A percentile compares a stretch with the other conserved stretches of the same genome.
Conservation (phyloP, 768 basidiomycete species). For the Pleurotus salmoneostramineus region DNA sequence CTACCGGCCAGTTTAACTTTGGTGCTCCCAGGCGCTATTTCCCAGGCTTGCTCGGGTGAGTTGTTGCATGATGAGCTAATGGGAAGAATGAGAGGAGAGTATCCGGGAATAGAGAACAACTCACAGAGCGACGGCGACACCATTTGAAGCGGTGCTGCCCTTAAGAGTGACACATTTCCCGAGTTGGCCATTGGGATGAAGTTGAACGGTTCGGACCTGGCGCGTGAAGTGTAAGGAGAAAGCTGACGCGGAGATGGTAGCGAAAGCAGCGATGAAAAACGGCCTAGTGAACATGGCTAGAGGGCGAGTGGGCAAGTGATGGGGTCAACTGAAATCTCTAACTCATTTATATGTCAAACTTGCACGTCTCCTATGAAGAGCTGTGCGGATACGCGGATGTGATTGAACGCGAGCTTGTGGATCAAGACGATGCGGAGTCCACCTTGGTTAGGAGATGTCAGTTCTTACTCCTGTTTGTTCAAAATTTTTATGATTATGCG, state of each 20-base stretch:
- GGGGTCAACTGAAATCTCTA: too few relatives aligned
- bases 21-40: neutral
- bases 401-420: too few relatives aligned
- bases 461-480: too few relatives aligned
- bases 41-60: neutral
- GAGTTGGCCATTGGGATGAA: neutral
- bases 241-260: constrained; percentile 5
- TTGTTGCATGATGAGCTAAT: neutral
- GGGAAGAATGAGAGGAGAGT: neutral
- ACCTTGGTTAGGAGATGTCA: too few relatives aligned
- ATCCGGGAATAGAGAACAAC: neutral
- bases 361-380: too few relatives aligned
- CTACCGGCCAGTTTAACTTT: neutral
- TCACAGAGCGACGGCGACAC: neutral
- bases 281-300: neutral
- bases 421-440: too few relatives aligned
- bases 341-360: too few relatives aligned
- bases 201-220: neutral
- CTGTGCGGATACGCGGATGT: too few relatives aligned
- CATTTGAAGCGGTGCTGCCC: neutral
- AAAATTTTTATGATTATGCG: too few relatives aligned
- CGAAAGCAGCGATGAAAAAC: neutral
- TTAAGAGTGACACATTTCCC: neutral
- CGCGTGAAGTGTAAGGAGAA: neutral
- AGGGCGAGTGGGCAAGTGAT: too few relatives aligned